Conservation (phyloP, 306 rosid genomes). For the Cucurbita moschata region DNA sequence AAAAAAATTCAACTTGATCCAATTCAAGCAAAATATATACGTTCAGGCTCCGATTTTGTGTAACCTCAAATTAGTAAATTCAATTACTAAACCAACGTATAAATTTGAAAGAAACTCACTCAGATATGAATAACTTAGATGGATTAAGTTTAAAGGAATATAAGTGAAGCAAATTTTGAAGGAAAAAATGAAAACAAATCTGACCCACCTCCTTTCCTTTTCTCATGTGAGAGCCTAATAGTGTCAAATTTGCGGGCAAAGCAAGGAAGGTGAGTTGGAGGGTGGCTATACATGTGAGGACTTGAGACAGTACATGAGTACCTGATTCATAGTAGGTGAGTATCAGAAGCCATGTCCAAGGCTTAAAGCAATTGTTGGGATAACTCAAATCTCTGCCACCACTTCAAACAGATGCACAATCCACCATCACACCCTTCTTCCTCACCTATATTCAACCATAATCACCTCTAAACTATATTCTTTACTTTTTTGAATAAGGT, state of each 20-base stretch:
- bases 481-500: background rate
- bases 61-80: too few relatives aligned
- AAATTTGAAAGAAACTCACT: background rate
- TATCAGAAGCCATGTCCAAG: background rate
- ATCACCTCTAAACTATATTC: background rate
- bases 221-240: background rate
- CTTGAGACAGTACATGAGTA: background rate
- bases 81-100: too few relatives aligned
- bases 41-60: too few relatives aligned
- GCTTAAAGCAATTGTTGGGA: background rate
- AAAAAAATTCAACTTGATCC: too few relatives aligned
- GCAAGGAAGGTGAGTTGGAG: background rate
- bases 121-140: background rate
- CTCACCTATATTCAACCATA: slow-evolving; percentile 7
- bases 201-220: background rate
- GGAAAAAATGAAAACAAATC: background rate
- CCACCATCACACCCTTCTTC: background rate
- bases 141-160: background rate
- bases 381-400: background rate
- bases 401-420: background rate
- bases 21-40: too few relatives aligned
- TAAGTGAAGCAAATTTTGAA: background rate
- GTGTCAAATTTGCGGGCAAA: background rate
- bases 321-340: background rate
- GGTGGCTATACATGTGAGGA: background rate